phyloP scores from a whole-genome alignment of 352 stramenopile species.

The Phytophthora niederhauseri region DNA sequence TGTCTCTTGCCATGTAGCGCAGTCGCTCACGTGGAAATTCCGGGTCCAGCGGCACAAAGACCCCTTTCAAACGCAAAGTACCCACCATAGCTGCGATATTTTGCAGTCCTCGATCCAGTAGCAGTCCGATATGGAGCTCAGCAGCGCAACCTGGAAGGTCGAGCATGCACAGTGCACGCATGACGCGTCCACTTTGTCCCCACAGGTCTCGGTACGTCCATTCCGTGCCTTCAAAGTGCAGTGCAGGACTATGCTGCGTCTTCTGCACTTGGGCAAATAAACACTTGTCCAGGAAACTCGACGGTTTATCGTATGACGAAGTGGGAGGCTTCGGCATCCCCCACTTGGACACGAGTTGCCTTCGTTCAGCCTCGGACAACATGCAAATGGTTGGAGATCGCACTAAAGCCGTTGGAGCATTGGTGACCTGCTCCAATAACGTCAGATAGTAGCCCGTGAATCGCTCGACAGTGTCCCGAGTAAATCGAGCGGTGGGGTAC shows the following conservation, averaged over 20 bases:
- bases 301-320: background rate
- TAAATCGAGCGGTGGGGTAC: slow-evolving; percentile 44
- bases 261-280: slow-evolving; percentile 38
- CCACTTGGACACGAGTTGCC: slow-evolving; percentile 37
- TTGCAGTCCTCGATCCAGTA: slow-evolving; percentile 48
- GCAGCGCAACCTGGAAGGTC: slow-evolving; percentile 1
- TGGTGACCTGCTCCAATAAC: slow-evolving; percentile 41
- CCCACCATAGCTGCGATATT: slow-evolving; percentile 53
- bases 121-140: slow-evolving; percentile 44
- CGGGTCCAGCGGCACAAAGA: slow-evolving; percentile 56
- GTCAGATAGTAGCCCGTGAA: slow-evolving; percentile 50
- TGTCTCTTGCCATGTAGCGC: slow-evolving; percentile 55
- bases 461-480: slow-evolving; percentile 38
- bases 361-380: slow-evolving; percentile 36
- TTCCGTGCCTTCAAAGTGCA: slow-evolving; percentile 43
- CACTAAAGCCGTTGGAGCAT: slow-evolving; percentile 16
- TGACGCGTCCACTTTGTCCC: slow-evolving; percentile 34
- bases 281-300: slow-evolving; percentile 44
- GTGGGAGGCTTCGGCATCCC: slow-evolving; percentile 18
- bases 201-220: slow-evolving; percentile 57
- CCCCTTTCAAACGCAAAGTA: slow-evolving; percentile 38
- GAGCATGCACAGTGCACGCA: slow-evolving; percentile 23
- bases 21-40: slow-evolving; percentile 56
- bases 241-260: slow-evolving; percentile 33
- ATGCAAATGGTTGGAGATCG: slow-evolving; percentile 37